Evolutionary conservation across 1,139 yeast genomes (phyloP).

Genomic region (Taphrina confusa): DNA sequence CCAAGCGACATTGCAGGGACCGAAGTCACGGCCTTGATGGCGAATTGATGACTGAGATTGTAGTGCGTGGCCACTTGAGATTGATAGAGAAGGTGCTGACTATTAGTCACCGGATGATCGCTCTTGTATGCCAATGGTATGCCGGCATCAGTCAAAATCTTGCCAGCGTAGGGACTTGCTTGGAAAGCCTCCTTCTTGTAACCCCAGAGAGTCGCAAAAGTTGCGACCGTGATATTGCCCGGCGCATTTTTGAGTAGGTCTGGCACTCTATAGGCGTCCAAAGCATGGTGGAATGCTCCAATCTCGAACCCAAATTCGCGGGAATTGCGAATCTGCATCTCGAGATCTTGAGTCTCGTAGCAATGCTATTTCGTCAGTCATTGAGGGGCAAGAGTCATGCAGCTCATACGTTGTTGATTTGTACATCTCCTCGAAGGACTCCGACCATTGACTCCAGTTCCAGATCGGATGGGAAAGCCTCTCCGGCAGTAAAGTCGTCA

Average conservation of each 20-base stretch:
- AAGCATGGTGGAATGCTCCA: slow-evolving; percentile 24
- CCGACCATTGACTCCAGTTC: slow-evolving; percentile 25
- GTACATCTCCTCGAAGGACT: slow-evolving; percentile 27
- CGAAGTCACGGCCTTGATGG: slow-evolving; percentile 21
- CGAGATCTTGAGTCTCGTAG: slow-evolving; percentile 18
- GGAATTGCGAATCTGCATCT: slow-evolving; percentile 15
- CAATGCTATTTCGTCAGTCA: background rate
- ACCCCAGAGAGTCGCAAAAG: slow-evolving; percentile 20
- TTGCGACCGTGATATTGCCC: slow-evolving; percentile 19
- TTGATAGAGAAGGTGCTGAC: slow-evolving; percentile 18
- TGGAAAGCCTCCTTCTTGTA: slow-evolving; percentile 27
- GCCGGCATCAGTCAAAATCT: slow-evolving; percentile 13
- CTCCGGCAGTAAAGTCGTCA: background rate
- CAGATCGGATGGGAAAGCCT: slow-evolving; percentile 22
- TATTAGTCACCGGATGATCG: slow-evolving; percentile 21
- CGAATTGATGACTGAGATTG: slow-evolving; percentile 8
- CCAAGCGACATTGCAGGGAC: slow-evolving; percentile 24
- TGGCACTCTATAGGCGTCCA: slow-evolving; percentile 20
- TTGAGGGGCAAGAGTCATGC: no score
- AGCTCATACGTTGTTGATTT: slow-evolving; percentile 11
- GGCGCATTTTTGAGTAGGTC: slow-evolving; percentile 10
- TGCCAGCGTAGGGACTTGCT: slow-evolving; percentile 24
- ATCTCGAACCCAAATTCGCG: slow-evolving; percentile 22
- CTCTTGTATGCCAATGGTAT: slow-evolving; percentile 25
- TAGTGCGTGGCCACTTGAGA: slow-evolving; percentile 13